These are phyloP conservation scores for Tremella mesenterica DNA, from an alignment of 768 basidiomycete genomes.

Conservation along the genomic window DNA sequence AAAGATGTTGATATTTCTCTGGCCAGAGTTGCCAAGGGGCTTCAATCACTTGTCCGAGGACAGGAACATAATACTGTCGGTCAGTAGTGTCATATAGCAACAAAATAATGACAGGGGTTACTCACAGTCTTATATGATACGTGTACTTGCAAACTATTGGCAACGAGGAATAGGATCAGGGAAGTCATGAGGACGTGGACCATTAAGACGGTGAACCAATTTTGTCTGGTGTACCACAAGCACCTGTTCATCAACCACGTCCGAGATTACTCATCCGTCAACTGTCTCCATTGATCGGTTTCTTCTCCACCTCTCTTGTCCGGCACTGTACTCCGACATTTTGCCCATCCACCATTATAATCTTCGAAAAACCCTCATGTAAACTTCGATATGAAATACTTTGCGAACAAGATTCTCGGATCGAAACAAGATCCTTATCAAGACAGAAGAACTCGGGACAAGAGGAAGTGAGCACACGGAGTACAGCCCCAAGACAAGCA, in stretches of 20 bases:
- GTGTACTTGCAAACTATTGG: constrained; percentile 12
- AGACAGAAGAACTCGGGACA: too few relatives aligned
- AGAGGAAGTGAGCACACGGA: too few relatives aligned
- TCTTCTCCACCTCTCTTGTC: too few relatives aligned
- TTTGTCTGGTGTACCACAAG: constrained; percentile 11
- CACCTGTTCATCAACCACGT: constrained; percentile 16
- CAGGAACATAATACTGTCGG: constrained; percentile 21
- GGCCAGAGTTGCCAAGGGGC: constrained; percentile 27
- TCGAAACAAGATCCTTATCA: too few relatives aligned
- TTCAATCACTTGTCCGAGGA: constrained; percentile 8
- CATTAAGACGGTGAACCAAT: constrained; percentile 25
- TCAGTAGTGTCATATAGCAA: constrained; percentile 3
- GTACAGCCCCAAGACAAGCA: too few relatives aligned
- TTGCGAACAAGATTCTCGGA: too few relatives aligned
- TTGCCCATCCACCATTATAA: too few relatives aligned
- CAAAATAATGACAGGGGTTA: not conserved
- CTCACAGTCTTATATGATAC: constrained; percentile 23
- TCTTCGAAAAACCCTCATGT: too few relatives aligned
- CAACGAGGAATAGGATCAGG: constrained; percentile 5
- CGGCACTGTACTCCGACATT: too few relatives aligned
- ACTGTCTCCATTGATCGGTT: too few relatives aligned
- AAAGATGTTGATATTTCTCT: constrained; percentile 7
- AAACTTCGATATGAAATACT: too few relatives aligned
- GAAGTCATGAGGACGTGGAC: constrained; percentile 15
- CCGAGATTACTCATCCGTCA: too few relatives aligned